Evolutionary conservation across 2,329 filamentous ascomycete species (phyloP), one percentile per base, ranked within the genome.

Genomic region (Cladosporium sp.): DNA sequence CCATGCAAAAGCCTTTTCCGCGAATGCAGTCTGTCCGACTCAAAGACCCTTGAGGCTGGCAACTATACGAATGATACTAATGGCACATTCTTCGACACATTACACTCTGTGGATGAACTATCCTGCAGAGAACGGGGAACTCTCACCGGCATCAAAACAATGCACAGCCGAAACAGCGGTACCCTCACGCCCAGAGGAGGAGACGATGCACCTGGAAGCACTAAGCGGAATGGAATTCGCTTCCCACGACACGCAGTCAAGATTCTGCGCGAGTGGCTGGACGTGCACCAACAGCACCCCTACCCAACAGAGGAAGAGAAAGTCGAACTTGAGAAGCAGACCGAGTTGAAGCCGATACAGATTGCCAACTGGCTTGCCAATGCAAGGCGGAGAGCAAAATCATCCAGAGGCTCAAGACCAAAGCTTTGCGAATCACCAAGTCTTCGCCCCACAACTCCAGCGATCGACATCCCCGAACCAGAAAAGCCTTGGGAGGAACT

Each of bases 351-450:
- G 76, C 88, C 91, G 72, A 90, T 85, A 16, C 93, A 97, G 74
- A 94, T 97, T 71, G 89, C 89, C 13, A 96, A 96, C 76, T 97
- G 93, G 93, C 86, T 97, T 56, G 93, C 93, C 66, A 97, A 97
- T 77, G 92, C 92, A 65, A 88, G 93, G 51, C 87, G 93, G 65
- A 86, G 93, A 68, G 89, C 91, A 71, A 97, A 96, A 80, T 88
- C 90, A 63, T 86, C 88, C 82, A 86, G 1, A 87, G 87, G 56
- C n/a, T 84, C 89, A 68, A 21, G 65, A 25, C 71, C 73, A 3
- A 72, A 72, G 51, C 39, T 72, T 4, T 66, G 69, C 64, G 67
- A 69, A 59, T 93, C 91, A 5, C 91, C 92, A 0, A 86, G 89
- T 70, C 80, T 89, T 54, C 84, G 87, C 28, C 84, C 83, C 68